phyloP scores from a whole-genome alignment of 2,329 filamentous ascomycete genomes.

The Penicillium concentricum region DNA sequence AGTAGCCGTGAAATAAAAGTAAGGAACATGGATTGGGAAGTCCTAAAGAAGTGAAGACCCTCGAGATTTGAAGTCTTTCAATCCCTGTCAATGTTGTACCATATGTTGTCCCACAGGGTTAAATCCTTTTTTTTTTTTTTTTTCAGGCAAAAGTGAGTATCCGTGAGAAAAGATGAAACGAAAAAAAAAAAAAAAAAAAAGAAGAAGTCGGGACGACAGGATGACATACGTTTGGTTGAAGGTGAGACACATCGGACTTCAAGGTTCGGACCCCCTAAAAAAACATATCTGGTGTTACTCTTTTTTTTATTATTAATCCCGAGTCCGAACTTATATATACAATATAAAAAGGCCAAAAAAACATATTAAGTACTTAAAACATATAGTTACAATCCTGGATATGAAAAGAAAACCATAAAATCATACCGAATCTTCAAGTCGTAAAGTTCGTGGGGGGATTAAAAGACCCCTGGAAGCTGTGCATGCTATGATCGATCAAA shows the following conservation, averaged over 20 bases:
- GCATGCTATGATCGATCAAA: slow-evolving; percentile 13
- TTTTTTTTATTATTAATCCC: slow-evolving; percentile 19
- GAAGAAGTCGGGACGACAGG: slow-evolving; percentile 20
- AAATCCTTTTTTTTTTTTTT: no score
- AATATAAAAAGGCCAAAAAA: no score
- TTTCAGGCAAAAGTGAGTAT: no score
- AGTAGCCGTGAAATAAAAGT: slow-evolving; percentile 20
- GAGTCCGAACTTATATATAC: slow-evolving; percentile 24
- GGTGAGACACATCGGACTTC: slow-evolving; percentile 22
- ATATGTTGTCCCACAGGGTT: no score
- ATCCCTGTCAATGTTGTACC: no score
- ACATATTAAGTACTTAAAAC: no score
- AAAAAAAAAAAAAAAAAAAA: background rate
- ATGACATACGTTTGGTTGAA: slow-evolving; percentile 28
- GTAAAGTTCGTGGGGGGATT: slow-evolving; percentile 25
- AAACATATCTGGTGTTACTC: slow-evolving; percentile 26
- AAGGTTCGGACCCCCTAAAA: slow-evolving; percentile 18
- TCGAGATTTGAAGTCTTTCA: no score
- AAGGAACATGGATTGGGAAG: slow-evolving; percentile 25
- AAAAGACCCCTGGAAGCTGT: no score
- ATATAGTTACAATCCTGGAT: slow-evolving; percentile 26
- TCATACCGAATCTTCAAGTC: slow-evolving; percentile 21
- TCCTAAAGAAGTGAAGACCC: no score
- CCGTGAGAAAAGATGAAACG: background rate
- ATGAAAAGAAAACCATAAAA: slow-evolving; percentile 17